These are phyloP conservation scores for Pichia insulana DNA, from an alignment of 805 yeast species.

Conservation along the genomic window DNA sequence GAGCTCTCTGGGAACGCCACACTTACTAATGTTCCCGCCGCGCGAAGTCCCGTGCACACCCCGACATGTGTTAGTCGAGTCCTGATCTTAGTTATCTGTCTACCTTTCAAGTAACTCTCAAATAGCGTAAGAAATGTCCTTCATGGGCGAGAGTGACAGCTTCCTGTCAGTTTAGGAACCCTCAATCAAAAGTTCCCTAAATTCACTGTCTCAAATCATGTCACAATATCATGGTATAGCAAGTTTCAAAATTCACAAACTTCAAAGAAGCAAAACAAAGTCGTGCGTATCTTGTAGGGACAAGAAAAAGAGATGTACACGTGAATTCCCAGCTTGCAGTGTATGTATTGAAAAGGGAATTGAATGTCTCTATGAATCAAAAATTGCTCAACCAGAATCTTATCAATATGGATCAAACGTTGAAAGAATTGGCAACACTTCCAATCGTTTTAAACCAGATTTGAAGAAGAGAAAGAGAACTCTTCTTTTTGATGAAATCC, in stretches of 20 bases:
- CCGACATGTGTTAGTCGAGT: too few relatives aligned
- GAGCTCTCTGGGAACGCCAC: too few relatives aligned
- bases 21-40: too few relatives aligned
- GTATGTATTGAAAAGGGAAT: slow-evolving; percentile 40
- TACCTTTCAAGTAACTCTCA: too few relatives aligned
- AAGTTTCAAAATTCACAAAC: slow-evolving; percentile 11
- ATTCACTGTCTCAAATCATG: not conserved
- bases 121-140: not conserved
- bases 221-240: slow-evolving; percentile 11
- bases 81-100: too few relatives aligned
- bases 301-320: slow-evolving; percentile 56
- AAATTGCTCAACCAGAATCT: too few relatives aligned
- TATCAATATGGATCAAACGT: too few relatives aligned
- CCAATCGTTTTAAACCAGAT: too few relatives aligned
- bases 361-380: slow-evolving; percentile 40
- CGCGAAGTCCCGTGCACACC: too few relatives aligned
- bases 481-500: too few relatives aligned
- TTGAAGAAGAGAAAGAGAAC: too few relatives aligned
- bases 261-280: slow-evolving; percentile 10
- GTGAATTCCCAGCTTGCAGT: slow-evolving; percentile 47
- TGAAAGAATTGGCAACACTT: too few relatives aligned
- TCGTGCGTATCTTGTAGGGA: slow-evolving; percentile 49
- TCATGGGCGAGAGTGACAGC: not conserved
- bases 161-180: not conserved
- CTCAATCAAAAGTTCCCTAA: not conserved